Percentiles rank a stretch among this genome's conserved stretches.
These are phyloP conservation scores for Cochlearia excelsa DNA, from an alignment of 345 rosid species.

Conservation along the genomic window DNA sequence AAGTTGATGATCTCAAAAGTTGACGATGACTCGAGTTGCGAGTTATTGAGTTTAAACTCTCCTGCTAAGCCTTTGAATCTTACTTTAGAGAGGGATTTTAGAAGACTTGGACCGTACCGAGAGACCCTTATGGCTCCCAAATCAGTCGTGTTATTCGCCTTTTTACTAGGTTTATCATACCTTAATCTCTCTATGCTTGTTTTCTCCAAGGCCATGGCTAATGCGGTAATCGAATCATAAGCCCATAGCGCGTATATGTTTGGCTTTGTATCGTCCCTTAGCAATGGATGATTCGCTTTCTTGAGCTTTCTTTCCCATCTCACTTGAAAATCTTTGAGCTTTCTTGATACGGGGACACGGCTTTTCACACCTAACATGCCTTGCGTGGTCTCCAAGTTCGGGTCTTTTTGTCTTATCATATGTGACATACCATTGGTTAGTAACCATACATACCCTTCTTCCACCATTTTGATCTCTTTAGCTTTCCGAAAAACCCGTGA, in stretches of 20 bases:
- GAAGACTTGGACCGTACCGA: conserved; percentile 34
- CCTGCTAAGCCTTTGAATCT: conserved; percentile 43
- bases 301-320: conserved; percentile 27
- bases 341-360: conserved; percentile 18
- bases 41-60: conserved; percentile 33
- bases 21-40: conserved; percentile 40
- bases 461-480: conserved; percentile 53
- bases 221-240: conserved; percentile 43
- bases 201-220: conserved; percentile 42
- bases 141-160: conserved; percentile 8
- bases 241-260: conserved; percentile 34
- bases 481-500: conserved; percentile 43
- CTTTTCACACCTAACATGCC: conserved; percentile 38
- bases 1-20: conserved; percentile 47
- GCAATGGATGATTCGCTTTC: neutral
- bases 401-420: conserved; percentile 8
- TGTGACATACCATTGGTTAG: conserved; percentile 28
- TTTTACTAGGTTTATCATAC: neutral
- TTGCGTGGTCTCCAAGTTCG: conserved; percentile 19
- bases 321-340: conserved; percentile 21
- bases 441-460: conserved; percentile 59
- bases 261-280: neutral
- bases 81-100: conserved; percentile 26
- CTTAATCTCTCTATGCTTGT: neutral
- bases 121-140: conserved; percentile 17